phyloP scores from a whole-genome alignment of 2,329 filamentous ascomycete species.

The Xylaria sp. region DNA sequence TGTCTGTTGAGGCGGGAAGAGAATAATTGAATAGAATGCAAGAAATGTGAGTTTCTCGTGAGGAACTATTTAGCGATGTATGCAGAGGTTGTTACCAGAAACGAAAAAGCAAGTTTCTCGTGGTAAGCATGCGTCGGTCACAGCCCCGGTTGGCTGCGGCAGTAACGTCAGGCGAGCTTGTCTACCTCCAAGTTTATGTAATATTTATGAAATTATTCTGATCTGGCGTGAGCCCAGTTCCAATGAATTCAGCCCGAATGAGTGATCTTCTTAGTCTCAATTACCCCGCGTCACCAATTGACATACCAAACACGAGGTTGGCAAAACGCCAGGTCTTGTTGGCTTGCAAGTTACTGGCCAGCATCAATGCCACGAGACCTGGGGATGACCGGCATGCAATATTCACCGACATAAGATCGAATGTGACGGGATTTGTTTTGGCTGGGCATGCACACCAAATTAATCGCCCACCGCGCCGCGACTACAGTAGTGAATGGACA shows the following conservation, averaged over 20 bases:
- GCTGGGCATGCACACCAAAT: conserved; percentile 18
- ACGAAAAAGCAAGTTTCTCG: neutral
- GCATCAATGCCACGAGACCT: conserved; percentile 16
- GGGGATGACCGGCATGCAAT: neutral
- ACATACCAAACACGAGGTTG: conserved; percentile 17
- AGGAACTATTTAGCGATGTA: neutral
- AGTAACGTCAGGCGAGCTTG: neutral
- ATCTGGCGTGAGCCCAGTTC: neutral
- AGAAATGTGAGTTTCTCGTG: neutral
- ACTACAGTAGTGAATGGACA: neutral
- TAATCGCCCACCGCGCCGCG: conserved; percentile 15
- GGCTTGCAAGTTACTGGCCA: conserved; percentile 18
- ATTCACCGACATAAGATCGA: neutral
- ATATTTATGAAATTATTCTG: neutral
- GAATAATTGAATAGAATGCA: neutral
- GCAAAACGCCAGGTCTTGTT: conserved; percentile 1
- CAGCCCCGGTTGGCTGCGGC: neutral
- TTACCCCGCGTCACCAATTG: conserved; percentile 15
- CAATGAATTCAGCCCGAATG: neutral
- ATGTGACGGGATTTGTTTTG: neutral
- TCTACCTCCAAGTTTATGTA: neutral
- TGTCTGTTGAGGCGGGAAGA: neutral
- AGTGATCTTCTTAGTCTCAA: neutral
- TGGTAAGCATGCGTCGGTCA: neutral
- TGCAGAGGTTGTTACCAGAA: neutral